Evolutionary conservation across 1,139 yeast genomes (phyloP), one percentile per base, ranked within the genome.

Genomic region (Saccharomycopsis hybrid): DNA sequence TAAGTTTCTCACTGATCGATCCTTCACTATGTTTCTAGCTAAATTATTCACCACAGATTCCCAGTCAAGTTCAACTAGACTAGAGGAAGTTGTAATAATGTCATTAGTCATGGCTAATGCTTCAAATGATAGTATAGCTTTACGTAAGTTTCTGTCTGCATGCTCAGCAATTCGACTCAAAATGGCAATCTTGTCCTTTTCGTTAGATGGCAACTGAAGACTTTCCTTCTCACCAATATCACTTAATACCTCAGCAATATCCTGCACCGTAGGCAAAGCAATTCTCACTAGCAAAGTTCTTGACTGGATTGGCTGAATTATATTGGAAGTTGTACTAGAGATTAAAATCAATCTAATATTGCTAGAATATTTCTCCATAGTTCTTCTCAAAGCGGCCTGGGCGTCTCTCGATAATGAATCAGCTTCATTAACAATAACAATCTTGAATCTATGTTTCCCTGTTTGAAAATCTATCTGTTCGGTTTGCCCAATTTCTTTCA

Each of bases 301-400:
- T 31, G 97, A 89, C 60, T 87, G 85, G 55, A 92, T 92, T 3
- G 99, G 99, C 1, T 90, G 83, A 56, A 92, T 92, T 54, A 92
- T 89, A 58, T 86, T 87, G 31, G 96, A 86, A 32, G 95, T 86
- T 5, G 96, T 80, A 62, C 87, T 92, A 59, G 96, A 87, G 33
- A 92, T 76, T 71, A 92, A 71, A 48, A 94, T 79, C 57, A 92
- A 71, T 56, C 99, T 77, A 59, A 92, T 80, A 62, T 88, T 90
- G 27, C 85, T 76, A 3, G 97, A 87, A 67, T 90, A 92, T 63
- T 92, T 92, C 63, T 92, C 99, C 97, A 92, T 94, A 1, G 99
- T 92, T 65, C 98, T 78, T 70, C 98, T 80, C 58, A 92, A 72
- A 0, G 98, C 98, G 11, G 97, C 97, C 65, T 92, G 98, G 0